phyloP scores from a whole-genome alignment of 2,329 filamentous ascomycete genomes.

The Trichophyton schoenleinii region DNA sequence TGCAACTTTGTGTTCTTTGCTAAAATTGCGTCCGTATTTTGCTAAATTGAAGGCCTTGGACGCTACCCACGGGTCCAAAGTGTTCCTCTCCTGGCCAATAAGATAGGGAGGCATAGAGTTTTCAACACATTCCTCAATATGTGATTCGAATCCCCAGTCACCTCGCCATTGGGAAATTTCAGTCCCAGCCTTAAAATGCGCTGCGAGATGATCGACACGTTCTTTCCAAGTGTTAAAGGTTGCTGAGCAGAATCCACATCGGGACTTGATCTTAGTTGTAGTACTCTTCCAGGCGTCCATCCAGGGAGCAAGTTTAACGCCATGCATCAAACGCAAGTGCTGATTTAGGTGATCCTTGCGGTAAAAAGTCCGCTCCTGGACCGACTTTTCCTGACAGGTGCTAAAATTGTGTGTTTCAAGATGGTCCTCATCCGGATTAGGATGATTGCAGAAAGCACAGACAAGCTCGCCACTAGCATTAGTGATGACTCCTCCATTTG shows the following conservation, averaged over 20 bases:
- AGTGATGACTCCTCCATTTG: slow-evolving; percentile 41
- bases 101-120: slow-evolving; percentile 28
- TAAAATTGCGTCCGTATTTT: slow-evolving; percentile 1
- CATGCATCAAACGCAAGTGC: slow-evolving; percentile 48
- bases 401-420: slow-evolving; percentile 48
- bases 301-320: slow-evolving; percentile 40
- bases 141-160: slow-evolving; percentile 31
- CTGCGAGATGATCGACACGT: slow-evolving; percentile 30
- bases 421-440: slow-evolving; percentile 44
- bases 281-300: slow-evolving; percentile 50
- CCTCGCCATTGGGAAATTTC: slow-evolving; percentile 31
- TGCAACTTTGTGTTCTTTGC: background rate
- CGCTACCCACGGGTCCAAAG: slow-evolving; percentile 23
- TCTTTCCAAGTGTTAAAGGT: slow-evolving; percentile 34
- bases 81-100: slow-evolving; percentile 24
- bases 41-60: background rate
- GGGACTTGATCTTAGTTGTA: slow-evolving; percentile 41
- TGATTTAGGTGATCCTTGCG: slow-evolving; percentile 52
- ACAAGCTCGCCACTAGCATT: slow-evolving; percentile 38
- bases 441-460: slow-evolving; percentile 47
- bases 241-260: slow-evolving; percentile 34
- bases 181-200: slow-evolving; percentile 29
- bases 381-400: slow-evolving; percentile 47
- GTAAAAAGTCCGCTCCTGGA: slow-evolving; percentile 49
- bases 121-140: slow-evolving; percentile 25